Evolutionary conservation across 202 grass and related monocot species (phyloP).

Genomic region (Miscanthus sacchariflorus): DNA sequence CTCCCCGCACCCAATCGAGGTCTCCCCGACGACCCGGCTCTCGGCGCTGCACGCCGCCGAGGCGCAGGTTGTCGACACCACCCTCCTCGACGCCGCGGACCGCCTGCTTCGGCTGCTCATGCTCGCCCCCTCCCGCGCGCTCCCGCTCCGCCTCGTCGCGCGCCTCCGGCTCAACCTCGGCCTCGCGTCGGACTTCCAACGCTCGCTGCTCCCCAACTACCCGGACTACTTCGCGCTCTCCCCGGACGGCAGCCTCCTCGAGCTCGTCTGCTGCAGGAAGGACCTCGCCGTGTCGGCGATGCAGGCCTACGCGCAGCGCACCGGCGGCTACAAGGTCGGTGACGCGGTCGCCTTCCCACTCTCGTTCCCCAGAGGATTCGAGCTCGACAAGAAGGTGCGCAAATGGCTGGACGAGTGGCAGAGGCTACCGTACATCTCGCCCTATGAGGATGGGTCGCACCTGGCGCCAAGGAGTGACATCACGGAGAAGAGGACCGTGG

Average conservation of each 20-base stretch:
- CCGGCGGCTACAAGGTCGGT: conserved; percentile 76
- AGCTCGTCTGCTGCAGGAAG: conserved; percentile 87
- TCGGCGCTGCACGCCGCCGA: conserved; percentile 59
- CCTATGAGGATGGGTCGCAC: conserved; percentile 77
- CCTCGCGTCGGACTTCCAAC: conserved; percentile 69
- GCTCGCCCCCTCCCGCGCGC: conserved; percentile 66
- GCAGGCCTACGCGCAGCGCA: conserved; percentile 76
- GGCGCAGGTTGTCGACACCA: conserved; percentile 49
- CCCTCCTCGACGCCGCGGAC: conserved; percentile 61
- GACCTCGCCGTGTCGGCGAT: conserved; percentile 78
- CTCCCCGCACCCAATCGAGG: conserved; percentile 47
- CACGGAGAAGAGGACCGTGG: conserved; percentile 84
- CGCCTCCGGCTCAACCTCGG: conserved; percentile 85
- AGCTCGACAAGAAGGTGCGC: conserved; percentile 84
- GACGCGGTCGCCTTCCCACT: conserved; percentile 74
- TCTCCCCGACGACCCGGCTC: conserved; percentile 63
- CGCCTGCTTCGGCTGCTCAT: conserved; percentile 88
- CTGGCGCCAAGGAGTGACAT: conserved; percentile 71
- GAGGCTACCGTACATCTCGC: conserved; percentile 81
- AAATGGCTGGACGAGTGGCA: conserved; percentile 93
- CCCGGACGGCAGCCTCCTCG: conserved; percentile 55
- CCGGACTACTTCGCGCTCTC: conserved; percentile 90
- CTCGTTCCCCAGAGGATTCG: conserved; percentile 68
- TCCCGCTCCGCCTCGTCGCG: conserved; percentile 74
- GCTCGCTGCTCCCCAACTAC: conserved; percentile 73